Evolutionary conservation across 257 asterid genomes (phyloP).

Genomic region (Verbena officinalis): DNA sequence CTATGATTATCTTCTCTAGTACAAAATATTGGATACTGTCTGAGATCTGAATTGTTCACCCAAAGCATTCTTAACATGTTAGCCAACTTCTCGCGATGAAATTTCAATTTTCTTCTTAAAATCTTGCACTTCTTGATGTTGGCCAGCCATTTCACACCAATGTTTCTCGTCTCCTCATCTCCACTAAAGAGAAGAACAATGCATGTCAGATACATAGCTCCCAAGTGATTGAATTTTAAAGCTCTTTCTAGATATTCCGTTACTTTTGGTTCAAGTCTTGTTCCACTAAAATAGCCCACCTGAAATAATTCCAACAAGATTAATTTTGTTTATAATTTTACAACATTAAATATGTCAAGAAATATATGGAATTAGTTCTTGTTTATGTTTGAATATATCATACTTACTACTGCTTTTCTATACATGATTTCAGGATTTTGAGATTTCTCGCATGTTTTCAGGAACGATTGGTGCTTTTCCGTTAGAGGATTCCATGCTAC

Average conservation of each 20-base stretch:
- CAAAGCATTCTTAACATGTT: neutral
- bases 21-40: constrained; percentile 14
- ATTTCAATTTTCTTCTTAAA: neutral
- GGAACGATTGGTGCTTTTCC: constrained; percentile 8
- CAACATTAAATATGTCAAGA: no score
- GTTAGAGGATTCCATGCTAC: constrained; percentile 18
- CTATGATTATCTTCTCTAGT: neutral
- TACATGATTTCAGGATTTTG: constrained; percentile 31
- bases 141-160: neutral
- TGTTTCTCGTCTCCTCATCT: constrained; percentile 7
- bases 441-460: constrained; percentile 19
- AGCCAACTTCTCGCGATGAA: constrained; percentile 17
- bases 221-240: constrained; percentile 22
- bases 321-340: no score
- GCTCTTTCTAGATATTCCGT: constrained; percentile 10
- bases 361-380: no score
- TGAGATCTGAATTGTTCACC: neutral
- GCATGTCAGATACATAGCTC: constrained; percentile 24
- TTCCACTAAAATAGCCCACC: constrained; percentile 29
- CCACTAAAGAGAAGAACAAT: constrained; percentile 22
- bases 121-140: neutral
- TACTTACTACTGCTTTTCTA: constrained; percentile 36
- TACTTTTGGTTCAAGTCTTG: neutral
- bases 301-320: neutral
- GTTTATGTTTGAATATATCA: no score